phyloP scores from a whole-genome alignment of 345 rosid species.

The Salix brachista region DNA sequence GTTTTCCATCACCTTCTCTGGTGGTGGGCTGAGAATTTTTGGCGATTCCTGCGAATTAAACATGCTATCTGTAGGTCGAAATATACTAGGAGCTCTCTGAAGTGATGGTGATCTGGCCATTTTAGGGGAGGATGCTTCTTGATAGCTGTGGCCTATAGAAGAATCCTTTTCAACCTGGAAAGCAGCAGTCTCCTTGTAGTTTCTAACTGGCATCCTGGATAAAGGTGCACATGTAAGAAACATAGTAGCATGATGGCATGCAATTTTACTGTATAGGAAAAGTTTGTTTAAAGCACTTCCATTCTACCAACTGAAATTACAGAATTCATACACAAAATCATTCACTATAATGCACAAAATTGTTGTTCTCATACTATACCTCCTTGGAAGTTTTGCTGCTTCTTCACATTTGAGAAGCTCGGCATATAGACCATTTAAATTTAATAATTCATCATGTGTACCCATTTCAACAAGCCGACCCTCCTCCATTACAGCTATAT shows the following conservation, averaged over 20 bases:
- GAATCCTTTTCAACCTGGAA: conserved; percentile 91
- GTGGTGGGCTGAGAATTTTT: conserved; percentile 60
- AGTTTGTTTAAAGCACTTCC: not conserved
- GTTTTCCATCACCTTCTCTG: conserved; percentile 76
- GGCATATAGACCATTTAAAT: conserved; percentile 71
- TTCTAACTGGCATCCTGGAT: conserved; percentile 87
- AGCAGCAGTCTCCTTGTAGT: conserved; percentile 54
- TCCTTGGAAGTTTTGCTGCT: conserved; percentile 92
- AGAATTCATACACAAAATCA: conserved; percentile 6
- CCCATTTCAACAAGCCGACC: conserved; percentile 99
- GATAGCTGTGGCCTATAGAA: conserved; percentile 75
- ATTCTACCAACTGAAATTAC: conserved; percentile 1
- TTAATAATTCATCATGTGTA: conserved; percentile 81
- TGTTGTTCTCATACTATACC: conserved; percentile 40
- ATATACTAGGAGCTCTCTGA: conserved; percentile 65
- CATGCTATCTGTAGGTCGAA: conserved; percentile 52
- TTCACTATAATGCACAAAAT: not conserved
- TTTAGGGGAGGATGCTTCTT: conserved; percentile 85
- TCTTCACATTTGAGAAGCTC: conserved; percentile 97
- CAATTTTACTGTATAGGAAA: conserved; percentile 2
- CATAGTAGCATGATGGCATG: not conserved
- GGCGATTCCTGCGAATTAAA: conserved; percentile 69
- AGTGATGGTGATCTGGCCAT: conserved; percentile 91
- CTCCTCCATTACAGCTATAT: conserved; percentile 97
- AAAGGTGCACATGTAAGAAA: conserved; percentile 16